phyloP scores from a whole-genome alignment of 2,329 filamentous ascomycete species.

The Pezizomycotina sp. region DNA sequence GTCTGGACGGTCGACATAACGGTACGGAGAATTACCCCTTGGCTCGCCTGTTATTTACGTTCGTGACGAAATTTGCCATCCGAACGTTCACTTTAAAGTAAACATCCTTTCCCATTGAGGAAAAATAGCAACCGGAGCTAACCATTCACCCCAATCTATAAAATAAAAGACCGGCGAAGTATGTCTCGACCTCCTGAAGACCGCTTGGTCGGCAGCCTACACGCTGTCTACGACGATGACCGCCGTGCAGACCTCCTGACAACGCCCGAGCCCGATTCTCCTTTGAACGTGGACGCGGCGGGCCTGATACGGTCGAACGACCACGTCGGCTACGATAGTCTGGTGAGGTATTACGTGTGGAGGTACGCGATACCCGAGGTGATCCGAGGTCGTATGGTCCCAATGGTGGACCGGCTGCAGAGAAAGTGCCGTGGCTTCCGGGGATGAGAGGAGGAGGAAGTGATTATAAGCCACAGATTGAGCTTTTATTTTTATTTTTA shows the following conservation, averaged over 20 bases:
- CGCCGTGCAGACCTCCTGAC: conserved; percentile 53
- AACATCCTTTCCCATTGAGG: neutral
- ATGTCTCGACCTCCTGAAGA: conserved; percentile 70
- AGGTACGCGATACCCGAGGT: conserved; percentile 15
- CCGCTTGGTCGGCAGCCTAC: conserved; percentile 72
- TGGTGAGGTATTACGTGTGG: conserved; percentile 47
- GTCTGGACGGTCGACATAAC: conserved; percentile 67
- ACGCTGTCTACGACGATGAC: conserved; percentile 60
- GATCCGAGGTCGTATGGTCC: conserved; percentile 5
- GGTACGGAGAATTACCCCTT: conserved; percentile 68
- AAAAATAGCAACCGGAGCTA: neutral
- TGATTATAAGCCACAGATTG: too few relatives aligned
- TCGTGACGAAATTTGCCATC: conserved; percentile 76
- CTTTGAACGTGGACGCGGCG: conserved; percentile 64
- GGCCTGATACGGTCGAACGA: conserved; percentile 54
- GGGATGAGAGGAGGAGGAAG: neutral
- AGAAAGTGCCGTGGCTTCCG: neutral
- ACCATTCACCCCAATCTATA: conserved; percentile 23
- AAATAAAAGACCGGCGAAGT: conserved; percentile 63
- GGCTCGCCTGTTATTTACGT: conserved; percentile 57
- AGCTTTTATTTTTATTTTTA: too few relatives aligned
- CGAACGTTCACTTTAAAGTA: conserved; percentile 51
- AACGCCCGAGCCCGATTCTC: conserved; percentile 54
- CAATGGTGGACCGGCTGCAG: neutral
- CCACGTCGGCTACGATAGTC: conserved; percentile 45